Conservation (phyloP, 768 basidiomycete species). For the Boletus insuetus region DNA sequence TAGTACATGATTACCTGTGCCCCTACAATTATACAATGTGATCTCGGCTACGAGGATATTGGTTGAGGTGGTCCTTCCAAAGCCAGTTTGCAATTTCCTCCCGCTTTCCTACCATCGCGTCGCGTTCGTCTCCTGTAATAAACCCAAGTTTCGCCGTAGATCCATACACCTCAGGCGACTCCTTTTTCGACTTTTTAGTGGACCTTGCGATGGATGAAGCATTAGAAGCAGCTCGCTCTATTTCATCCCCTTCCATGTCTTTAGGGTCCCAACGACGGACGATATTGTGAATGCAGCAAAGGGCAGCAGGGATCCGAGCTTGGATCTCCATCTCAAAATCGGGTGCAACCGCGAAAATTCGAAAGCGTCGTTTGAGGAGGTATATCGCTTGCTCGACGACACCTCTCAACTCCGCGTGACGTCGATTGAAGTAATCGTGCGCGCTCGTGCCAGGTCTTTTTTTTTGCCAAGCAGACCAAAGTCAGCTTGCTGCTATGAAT, state of each 20-base stretch:
- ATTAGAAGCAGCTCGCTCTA: background rate
- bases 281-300: conserved; percentile 30
- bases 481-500: no score
- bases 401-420: conserved; percentile 12
- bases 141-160: no score
- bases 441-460: background rate
- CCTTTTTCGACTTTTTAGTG: no score
- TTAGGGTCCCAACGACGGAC: conserved; percentile 11
- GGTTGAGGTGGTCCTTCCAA: background rate
- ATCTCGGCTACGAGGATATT: background rate
- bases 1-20: no score
- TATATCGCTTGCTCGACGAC: conserved; percentile 1
- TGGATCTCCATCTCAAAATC: conserved; percentile 21
- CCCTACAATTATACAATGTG: background rate
- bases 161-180: no score
- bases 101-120: background rate
- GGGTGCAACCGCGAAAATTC: conserved; percentile 10
- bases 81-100: background rate
- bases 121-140: background rate
- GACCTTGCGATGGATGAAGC: no score
- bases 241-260: background rate
- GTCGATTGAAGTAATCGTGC: conserved; percentile 23
- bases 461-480: background rate
- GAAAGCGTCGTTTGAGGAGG: conserved; percentile 20
- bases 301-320: conserved; percentile 18